Evolutionary conservation across 805 yeast species (phyloP).

Genomic region (Candida maltosa): DNA sequence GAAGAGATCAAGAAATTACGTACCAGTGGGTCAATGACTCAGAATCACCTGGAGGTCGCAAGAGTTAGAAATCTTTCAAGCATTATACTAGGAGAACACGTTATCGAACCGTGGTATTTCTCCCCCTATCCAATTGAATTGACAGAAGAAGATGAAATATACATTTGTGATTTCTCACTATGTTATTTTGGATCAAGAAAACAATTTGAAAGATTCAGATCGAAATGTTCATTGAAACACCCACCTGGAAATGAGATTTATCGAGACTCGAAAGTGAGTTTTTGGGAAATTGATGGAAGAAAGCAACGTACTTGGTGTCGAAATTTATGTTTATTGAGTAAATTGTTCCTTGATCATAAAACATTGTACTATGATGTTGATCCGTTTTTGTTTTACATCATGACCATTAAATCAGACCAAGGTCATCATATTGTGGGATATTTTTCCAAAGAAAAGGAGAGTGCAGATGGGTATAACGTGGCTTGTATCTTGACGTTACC

Average conservation of each 20-base stretch:
- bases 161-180: slow-evolving; percentile 87
- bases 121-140: slow-evolving; percentile 95
- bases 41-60: slow-evolving; percentile 79
- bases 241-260: slow-evolving; percentile 99
- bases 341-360: slow-evolving; percentile 91
- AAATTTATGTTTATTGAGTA: slow-evolving; percentile 84
- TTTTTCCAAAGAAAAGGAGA: slow-evolving; percentile 94
- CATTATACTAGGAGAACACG: slow-evolving; percentile 82
- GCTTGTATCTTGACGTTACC: slow-evolving; percentile 97
- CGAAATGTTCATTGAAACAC: slow-evolving; percentile 83
- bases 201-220: slow-evolving; percentile 89
- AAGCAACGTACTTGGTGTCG: slow-evolving; percentile 97
- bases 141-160: slow-evolving; percentile 87
- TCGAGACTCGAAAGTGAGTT: slow-evolving; percentile 87
- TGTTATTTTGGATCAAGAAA: slow-evolving; percentile 84
- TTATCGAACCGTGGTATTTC: slow-evolving; percentile 98
- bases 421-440: slow-evolving; percentile 97
- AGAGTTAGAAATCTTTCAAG: slow-evolving; percentile 79
- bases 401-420: slow-evolving; percentile 83
- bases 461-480: slow-evolving; percentile 91
- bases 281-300: slow-evolving; percentile 96
- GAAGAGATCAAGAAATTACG: slow-evolving; percentile 90
- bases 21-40: slow-evolving; percentile 97
- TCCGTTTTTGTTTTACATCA: slow-evolving; percentile 92
- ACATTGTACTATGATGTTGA: slow-evolving; percentile 97